Evolutionary conservation across 1,139 yeast genomes (phyloP), one percentile per base, ranked within the genome.

Genomic region (Debaryomycetaceae sp.): DNA sequence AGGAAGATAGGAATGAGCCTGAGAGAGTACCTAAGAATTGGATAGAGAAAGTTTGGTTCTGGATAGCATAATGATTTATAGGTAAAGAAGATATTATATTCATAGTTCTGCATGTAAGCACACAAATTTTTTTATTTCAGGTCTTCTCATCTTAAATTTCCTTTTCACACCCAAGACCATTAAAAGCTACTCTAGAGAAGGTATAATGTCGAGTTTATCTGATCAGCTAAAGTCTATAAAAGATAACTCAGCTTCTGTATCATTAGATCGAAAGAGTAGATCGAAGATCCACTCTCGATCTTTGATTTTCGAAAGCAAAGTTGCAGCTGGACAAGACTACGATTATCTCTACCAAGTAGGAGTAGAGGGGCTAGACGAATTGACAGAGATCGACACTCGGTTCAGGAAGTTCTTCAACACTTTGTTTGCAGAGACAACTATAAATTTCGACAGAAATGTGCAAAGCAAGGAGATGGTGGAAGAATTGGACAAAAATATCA

Each of bases 261-360:
- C 94, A 5, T 74, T 88, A 46, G 97, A 91, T 58, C 79, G 97
- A 61, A 88, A 88, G 64, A 75, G 81, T 51, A 75, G 97, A 59
- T 87, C 91, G 47, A 87, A 85, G 63, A 67, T 89, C 47, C 98
- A 92, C 57, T 81, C 95, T 18, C 82, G 87, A 34, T 92, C 98
- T 37, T 76, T 92, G 52, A 78, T 92, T 33, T 91, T 85, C 61
- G 95, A 88, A 38, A 77, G 96, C 7, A 81, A 84, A 55, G 81
- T 80, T 43, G 98, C 99, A 18, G 87, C 95, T 8, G 78, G 91
- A 30, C 98, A 94, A 67, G 98, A 94, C 60, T 89, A 79, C 56
- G 97, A 89, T 55, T 73, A 83, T 40, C 81, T 92, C 46, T 87
- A 76, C 57, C 78, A 82, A 41, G 77, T 80, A 41, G 86, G 94